phyloP scores from a whole-genome alignment of 116 monocot species.

The Trichopus zeylanicus region DNA sequence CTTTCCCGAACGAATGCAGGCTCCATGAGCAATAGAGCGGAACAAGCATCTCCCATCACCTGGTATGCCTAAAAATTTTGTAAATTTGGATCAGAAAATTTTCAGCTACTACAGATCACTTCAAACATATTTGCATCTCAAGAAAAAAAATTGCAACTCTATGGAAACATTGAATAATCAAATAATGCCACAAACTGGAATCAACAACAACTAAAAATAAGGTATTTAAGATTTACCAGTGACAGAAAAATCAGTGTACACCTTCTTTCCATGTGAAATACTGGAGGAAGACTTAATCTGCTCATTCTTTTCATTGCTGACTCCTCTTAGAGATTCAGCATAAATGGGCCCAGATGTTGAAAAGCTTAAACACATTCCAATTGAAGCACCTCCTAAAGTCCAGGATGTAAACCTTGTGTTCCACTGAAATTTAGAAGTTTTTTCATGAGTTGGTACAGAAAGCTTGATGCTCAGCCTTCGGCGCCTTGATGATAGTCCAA shows the following conservation, averaged over 20 bases:
- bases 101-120: not conserved
- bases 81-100: not conserved
- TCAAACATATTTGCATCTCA: too few relatives aligned
- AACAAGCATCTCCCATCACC: constrained; percentile 99
- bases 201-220: too few relatives aligned
- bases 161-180: not conserved
- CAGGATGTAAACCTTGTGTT: constrained; percentile 20
- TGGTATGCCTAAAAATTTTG: constrained; percentile 63
- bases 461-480: constrained; percentile 35
- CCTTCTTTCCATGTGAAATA: constrained; percentile 67
- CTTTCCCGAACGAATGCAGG: constrained; percentile 65
- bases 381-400: constrained; percentile 36
- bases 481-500: constrained; percentile 23
- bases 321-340: constrained; percentile 43
- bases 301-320: constrained; percentile 19
- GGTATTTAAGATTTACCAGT: constrained; percentile 35
- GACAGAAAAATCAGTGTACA: constrained; percentile 66
- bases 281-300: constrained; percentile 12
- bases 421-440: constrained; percentile 30
- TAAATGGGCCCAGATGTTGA: constrained; percentile 32
- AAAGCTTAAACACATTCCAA: constrained; percentile 57
- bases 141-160: too few relatives aligned
- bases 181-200: too few relatives aligned
- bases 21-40: constrained; percentile 84
- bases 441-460: constrained; percentile 22